Evolutionary conservation across 2,329 filamentous ascomycete genomes (phyloP).

Genomic region (Botryotinia convoluta): DNA sequence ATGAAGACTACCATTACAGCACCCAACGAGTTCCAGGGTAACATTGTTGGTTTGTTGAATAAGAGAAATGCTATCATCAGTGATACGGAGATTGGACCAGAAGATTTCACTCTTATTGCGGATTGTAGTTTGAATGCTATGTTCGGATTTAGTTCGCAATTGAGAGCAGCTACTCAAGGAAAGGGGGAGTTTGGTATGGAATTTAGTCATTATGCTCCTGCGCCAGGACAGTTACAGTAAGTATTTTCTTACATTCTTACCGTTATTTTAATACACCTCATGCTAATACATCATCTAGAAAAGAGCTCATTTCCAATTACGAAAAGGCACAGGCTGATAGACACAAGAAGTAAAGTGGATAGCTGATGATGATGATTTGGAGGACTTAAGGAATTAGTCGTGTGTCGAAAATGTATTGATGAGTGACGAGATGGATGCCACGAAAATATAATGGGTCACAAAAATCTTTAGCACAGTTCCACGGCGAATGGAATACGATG

Average conservation of each 20-base stretch:
- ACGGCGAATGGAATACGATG: not conserved
- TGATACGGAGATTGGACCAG: slow-evolving; percentile 88
- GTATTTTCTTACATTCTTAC: slow-evolving; percentile 39
- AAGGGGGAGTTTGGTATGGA: slow-evolving; percentile 99
- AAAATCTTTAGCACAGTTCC: not conserved
- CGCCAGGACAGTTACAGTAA: slow-evolving; percentile 85
- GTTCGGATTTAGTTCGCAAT: slow-evolving; percentile 93
- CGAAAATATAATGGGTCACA: not conserved
- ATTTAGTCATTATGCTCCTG: slow-evolving; percentile 91
- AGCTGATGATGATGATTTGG: not conserved
- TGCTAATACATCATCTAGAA: slow-evolving; percentile 40
- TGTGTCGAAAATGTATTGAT: not conserved
- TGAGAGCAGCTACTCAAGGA: slow-evolving; percentile 91
- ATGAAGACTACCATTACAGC: slow-evolving; percentile 99
- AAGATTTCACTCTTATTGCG: slow-evolving; percentile 89
- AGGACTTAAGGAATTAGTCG: not conserved
- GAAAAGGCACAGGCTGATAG: slow-evolving; percentile 63
- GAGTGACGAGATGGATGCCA: not conserved
- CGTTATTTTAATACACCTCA: not conserved
- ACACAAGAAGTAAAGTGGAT: slow-evolving; percentile 35
- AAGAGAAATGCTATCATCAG: slow-evolving; percentile 94
- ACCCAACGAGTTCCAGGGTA: slow-evolving; percentile 95
- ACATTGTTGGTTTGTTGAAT: slow-evolving; percentile 90
- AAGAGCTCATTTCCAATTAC: slow-evolving; percentile 65
- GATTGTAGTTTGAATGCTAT: slow-evolving; percentile 95